These are phyloP conservation scores for Monilinia laxa DNA, from an alignment of 2,329 filamentous ascomycete species.

Conservation along the genomic window DNA sequence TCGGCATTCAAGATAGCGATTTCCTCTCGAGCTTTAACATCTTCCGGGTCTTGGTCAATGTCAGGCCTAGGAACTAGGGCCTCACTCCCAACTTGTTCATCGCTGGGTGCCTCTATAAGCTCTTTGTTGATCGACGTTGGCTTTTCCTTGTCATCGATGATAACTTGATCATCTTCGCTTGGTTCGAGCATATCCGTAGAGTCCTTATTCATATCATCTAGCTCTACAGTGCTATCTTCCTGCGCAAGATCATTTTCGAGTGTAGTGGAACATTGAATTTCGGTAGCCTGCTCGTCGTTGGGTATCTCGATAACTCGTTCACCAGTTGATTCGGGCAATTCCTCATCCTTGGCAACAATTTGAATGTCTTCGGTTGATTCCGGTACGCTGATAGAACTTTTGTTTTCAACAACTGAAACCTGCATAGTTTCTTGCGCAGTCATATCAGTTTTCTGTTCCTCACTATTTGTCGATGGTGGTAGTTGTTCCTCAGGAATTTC, in stretches of 20 bases:
- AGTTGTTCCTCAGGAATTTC: neutral
- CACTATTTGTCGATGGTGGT: too few species aligned
- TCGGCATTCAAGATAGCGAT: constrained; percentile 6
- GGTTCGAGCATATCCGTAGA: too few species aligned
- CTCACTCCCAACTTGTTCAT: neutral
- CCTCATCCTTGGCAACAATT: neutral
- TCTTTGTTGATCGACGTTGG: neutral
- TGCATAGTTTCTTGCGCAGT: neutral
- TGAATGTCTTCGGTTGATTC: neutral
- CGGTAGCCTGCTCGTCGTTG: too few species aligned
- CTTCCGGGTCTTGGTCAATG: constrained; percentile 6
- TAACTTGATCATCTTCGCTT: neutral
- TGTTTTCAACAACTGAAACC: neutral
- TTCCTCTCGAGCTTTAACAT: constrained; percentile 1
- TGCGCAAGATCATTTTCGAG: neutral
- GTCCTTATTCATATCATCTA: neutral
- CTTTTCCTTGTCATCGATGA: neutral
- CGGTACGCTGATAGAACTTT: neutral
- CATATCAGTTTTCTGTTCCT: neutral
- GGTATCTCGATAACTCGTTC: neutral
- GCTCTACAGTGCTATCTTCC: neutral
- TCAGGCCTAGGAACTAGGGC: neutral
- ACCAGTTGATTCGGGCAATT: neutral
- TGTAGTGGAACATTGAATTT: fast-evolving
- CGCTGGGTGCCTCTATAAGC: neutral